phyloP scores from a whole-genome alignment of 352 stramenopile species.

The Sclerospora graminicola region DNA sequence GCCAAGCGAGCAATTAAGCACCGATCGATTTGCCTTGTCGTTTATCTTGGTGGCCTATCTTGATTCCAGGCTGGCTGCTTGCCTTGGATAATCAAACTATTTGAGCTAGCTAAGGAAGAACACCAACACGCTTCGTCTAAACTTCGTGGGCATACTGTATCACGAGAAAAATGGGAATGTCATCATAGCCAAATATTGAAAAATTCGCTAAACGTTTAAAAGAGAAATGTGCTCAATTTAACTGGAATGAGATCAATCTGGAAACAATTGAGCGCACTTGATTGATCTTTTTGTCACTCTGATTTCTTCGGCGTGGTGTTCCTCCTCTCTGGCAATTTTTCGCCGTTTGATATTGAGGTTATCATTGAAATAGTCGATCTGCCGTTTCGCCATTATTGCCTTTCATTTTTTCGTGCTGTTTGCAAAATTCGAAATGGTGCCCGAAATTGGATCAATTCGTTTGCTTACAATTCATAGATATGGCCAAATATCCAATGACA shows the following conservation, averaged over 20 bases:
- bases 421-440: no score
- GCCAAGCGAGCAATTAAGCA: constrained; percentile 49
- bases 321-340: no score
- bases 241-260: constrained; percentile 54
- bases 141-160: constrained; percentile 48
- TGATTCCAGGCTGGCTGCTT: constrained; percentile 22
- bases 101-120: constrained; percentile 36
- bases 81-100: constrained; percentile 28
- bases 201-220: constrained; percentile 49
- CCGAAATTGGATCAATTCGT: no score
- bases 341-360: no score
- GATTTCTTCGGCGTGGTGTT: no score
- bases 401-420: no score
- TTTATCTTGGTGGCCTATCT: constrained; percentile 33
- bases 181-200: constrained; percentile 29
- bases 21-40: constrained; percentile 58
- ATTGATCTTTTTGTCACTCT: no score
- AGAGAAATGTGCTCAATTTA: constrained; percentile 48
- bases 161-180: constrained; percentile 26
- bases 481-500: no score
- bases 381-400: no score
- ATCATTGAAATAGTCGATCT: no score
- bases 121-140: constrained; percentile 27
- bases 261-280: no score
- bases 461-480: no score